Evolutionary conservation across 495 filamentous ascomycete genomes (phyloP).

Genomic region (Penicillium dipodomyicola): DNA sequence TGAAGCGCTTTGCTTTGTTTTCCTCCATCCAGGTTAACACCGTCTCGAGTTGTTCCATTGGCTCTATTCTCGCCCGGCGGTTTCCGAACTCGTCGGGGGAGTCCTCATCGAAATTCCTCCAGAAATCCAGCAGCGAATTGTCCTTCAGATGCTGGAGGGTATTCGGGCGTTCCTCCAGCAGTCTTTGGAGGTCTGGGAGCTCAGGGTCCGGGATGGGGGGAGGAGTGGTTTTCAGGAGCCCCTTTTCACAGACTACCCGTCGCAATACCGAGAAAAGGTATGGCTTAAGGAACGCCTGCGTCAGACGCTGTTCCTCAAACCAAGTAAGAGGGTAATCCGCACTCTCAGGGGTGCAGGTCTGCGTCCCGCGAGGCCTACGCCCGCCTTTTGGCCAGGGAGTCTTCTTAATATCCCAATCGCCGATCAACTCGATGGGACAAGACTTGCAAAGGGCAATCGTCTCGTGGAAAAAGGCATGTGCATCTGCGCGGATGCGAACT

Average conservation of each 20-base stretch:
- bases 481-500: not conserved
- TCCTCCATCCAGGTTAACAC: not conserved
- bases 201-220: too few relatives aligned
- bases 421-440: not conserved
- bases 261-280: not conserved
- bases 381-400: not conserved
- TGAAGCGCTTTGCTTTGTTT: not conserved
- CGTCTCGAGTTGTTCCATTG: not conserved
- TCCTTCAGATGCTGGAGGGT: too few relatives aligned
- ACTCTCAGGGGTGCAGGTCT: fast-evolving
- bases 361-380: not conserved
- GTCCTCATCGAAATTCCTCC: too few relatives aligned
- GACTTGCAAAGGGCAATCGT: not conserved
- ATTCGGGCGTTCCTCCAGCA: too few relatives aligned
- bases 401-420: not conserved
- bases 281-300: not conserved
- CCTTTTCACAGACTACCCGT: not conserved
- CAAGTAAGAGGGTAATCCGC: not conserved
- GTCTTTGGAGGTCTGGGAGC: too few relatives aligned
- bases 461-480: conserved; percentile 4
- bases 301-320: conserved; percentile 4
- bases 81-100: too few relatives aligned
- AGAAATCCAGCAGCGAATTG: too few relatives aligned
- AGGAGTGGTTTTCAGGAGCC: too few relatives aligned
- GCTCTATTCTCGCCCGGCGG: too few relatives aligned